These are phyloP conservation scores for Phragmites australis DNA, from an alignment of 176 grass and related monocot genomes.

Conservation along the genomic window DNA sequence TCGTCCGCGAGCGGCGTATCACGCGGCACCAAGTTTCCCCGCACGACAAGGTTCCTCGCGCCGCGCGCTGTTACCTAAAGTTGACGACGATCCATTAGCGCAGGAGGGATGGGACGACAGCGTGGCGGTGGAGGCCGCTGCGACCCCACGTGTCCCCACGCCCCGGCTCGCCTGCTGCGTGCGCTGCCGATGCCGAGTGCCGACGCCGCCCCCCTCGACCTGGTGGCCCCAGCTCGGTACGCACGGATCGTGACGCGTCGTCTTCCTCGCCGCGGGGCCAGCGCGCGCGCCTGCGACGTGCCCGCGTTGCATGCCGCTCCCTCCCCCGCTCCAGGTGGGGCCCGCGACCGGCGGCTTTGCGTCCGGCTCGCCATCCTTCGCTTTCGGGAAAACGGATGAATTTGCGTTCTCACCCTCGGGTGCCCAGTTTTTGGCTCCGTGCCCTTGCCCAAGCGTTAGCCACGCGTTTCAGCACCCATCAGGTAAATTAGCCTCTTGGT, in stretches of 20 bases:
- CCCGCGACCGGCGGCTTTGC: constrained; percentile 45
- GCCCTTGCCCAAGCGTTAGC: neutral
- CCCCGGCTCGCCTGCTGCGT: constrained; percentile 28
- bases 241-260: constrained; percentile 57
- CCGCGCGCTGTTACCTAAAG: neutral
- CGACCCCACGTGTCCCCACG: constrained; percentile 52
- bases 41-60: constrained; percentile 24
- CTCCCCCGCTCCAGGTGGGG: neutral
- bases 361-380: neutral
- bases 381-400: neutral
- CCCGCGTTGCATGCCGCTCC: constrained; percentile 35
- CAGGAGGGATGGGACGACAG: constrained; percentile 14
- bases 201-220: constrained; percentile 14
- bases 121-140: constrained; percentile 42
- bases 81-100: constrained; percentile 45
- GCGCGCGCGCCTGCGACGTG: constrained; percentile 15
- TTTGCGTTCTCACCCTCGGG: neutral
- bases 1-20: constrained; percentile 32
- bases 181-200: constrained; percentile 40
- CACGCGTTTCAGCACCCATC: neutral
- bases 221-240: constrained; percentile 42
- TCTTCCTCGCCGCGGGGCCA: constrained; percentile 41
- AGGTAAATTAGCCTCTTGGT: neutral
- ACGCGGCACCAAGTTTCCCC: constrained; percentile 33
- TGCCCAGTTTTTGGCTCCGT: accelerated